phyloP scores from a whole-genome alignment of 1,139 yeast species.

The Suhomyces choctaworum region DNA sequence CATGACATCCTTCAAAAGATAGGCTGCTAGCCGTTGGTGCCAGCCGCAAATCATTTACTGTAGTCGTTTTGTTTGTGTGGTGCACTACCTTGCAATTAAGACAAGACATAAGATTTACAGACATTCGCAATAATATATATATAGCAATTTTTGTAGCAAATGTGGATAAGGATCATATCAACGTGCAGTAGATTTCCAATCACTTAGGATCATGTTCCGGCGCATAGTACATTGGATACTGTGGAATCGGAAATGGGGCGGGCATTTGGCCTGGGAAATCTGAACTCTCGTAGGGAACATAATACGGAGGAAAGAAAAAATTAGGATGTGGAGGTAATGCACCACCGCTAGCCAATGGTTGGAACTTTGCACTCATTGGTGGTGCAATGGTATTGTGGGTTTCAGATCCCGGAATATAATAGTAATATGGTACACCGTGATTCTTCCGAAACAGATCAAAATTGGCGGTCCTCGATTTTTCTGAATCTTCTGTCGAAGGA shows the following conservation, averaged over 20 bases:
- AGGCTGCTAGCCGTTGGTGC: too few species aligned
- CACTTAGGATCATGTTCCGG: constrained; percentile 9
- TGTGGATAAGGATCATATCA: too few species aligned
- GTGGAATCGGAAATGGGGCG: constrained; percentile 10
- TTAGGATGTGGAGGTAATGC: constrained; percentile 9
- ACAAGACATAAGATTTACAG: too few species aligned
- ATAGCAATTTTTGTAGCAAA: too few species aligned
- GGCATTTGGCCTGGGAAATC: constrained; percentile 8
- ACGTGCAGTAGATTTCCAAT: too few species aligned
- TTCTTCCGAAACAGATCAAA: constrained; percentile 2
- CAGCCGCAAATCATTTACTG: too few species aligned
- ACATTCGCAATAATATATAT: too few species aligned
- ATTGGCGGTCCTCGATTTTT: neutral
- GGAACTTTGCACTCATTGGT: constrained; percentile 8
- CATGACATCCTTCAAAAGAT: constrained; percentile 8
- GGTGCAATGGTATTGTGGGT: constrained; percentile 1
- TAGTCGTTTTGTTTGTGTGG: too few species aligned
- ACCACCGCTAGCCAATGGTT: constrained; percentile 5
- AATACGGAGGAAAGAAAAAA: constrained; percentile 11
- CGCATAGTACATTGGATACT: constrained; percentile 12
- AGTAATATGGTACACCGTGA: constrained; percentile 9
- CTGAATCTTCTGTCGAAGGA: neutral
- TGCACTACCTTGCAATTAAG: too few species aligned
- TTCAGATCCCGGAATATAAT: constrained; percentile 12
- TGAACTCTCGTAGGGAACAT: constrained; percentile 12